Base-by-base conservation (phyloP, 108 stramenopile genomes). In the Bacterosira constricta region DNA sequence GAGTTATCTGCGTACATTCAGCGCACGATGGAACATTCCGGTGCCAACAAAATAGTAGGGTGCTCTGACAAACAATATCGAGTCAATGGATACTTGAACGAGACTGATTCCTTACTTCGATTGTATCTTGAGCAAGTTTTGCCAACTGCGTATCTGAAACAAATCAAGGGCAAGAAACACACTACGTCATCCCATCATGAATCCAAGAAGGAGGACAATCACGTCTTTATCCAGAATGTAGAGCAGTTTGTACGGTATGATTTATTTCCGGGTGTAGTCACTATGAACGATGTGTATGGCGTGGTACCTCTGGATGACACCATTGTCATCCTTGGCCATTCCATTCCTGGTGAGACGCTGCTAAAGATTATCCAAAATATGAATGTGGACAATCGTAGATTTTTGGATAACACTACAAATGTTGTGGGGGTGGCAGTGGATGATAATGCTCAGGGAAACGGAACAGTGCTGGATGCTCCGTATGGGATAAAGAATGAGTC, bases 301-400 rank as follows among this genome's bases (percentile, higher is more conserved):
- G 81, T 90, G 30, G 38, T 85, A 0, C 91, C 91, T 9, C 83
- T 82, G 59, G 87, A 92, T 64, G 86, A 90, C 47, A 71, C 80
- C 15, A 50, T 88, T 2, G 51, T 64, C 17, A 58, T 55, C 13
- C 26, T 86, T 8, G 56, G 63, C 13, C 26, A 68, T 73, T 66
- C 54, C 21, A 59, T 80, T 9, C 6, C 6, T 13, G 77, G 77
- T 34, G 46, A 38, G 7, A 71, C 66, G 31, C 44, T 79, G 25
- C 9, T 71, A 15, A 29, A 39, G 3, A 44, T 71, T 1, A 60
- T 65, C 35, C 30, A 41, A 7, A 64, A 65, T 21, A 55, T 38
- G 56, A 66, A 52, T 20, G n/a, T n/a, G n/a, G 38, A 63, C 42
- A 39, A 63, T 15, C 29, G 37, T 41, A 31, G 27, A 7, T 54